These are phyloP conservation scores for Verbascum thapsus DNA, from an alignment of 257 asterid species.

Conservation along the genomic window DNA sequence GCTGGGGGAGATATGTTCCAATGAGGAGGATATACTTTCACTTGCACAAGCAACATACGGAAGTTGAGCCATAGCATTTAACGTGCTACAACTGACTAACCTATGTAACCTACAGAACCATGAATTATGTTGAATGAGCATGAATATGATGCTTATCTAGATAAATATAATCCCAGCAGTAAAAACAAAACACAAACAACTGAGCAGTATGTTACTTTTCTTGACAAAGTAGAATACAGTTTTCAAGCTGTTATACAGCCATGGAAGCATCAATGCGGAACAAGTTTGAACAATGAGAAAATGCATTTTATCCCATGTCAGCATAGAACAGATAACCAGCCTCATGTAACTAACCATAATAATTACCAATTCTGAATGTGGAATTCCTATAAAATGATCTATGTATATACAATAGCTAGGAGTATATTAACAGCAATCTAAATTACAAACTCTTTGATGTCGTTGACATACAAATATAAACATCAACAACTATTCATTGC, in stretches of 20 bases:
- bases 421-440: no score
- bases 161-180: conserved; percentile 6
- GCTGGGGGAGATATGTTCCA: conserved; percentile 43
- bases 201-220: background rate
- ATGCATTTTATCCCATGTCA: no score
- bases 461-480: conserved; percentile 19
- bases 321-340: no score
- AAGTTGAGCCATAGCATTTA: conserved; percentile 40
- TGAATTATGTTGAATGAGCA: conserved; percentile 29
- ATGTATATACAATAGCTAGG: no score
- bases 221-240: background rate
- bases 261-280: no score
- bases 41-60: conserved; percentile 34
- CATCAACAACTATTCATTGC: background rate
- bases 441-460: background rate
- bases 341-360: no score
- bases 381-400: no score
- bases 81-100: conserved; percentile 51
- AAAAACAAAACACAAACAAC: background rate
- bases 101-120: conserved; percentile 77
- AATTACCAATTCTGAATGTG: no score
- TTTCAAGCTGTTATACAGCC: no score
- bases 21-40: conserved; percentile 35
- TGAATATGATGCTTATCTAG: conserved; percentile 10
- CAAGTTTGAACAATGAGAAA: no score